Percentiles rank a stretch among this genome's conserved stretches.
Conservation (phyloP, 768 basidiomycete genomes). For the Phlegmacium glaucopus region DNA sequence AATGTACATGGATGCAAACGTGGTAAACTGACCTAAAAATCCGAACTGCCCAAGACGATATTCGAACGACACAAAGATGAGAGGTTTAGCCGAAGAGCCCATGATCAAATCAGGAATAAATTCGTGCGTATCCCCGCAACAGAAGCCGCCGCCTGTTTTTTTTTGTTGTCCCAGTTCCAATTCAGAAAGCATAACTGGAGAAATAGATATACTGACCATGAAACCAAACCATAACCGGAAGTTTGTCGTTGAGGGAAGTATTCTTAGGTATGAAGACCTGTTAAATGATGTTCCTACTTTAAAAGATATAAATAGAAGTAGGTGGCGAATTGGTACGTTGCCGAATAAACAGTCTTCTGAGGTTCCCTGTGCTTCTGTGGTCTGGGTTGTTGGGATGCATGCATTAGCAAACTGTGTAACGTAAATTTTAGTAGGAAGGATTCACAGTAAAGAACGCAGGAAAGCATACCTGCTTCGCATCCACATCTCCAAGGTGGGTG, state of each 20-base stretch:
- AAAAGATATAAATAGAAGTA: not conserved
- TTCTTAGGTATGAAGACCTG: conserved; percentile 34
- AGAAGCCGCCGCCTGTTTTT: conserved; percentile 37
- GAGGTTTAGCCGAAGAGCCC: conserved; percentile 24
- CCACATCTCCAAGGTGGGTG: conserved; percentile 31
- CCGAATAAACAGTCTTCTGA: conserved; percentile 43
- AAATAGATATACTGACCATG: conserved; percentile 27
- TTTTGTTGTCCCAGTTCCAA: not conserved
- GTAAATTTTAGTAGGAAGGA: not conserved
- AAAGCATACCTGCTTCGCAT: conserved; percentile 30
- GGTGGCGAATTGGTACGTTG: conserved; percentile 26
- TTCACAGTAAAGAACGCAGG: not conserved
- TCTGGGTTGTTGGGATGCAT: conserved; percentile 32
- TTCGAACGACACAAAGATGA: conserved; percentile 40
- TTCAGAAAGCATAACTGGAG: not conserved
- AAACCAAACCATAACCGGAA: conserved; percentile 41
- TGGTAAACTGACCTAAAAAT: conserved; percentile 28
- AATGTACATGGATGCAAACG: not conserved
- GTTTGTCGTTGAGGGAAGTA: conserved; percentile 15
- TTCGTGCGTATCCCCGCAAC: conserved; percentile 31
- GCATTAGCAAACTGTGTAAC: conserved; percentile 28
- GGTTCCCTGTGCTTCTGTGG: conserved; percentile 22
- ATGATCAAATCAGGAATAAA: conserved; percentile 30
- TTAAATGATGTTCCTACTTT: not conserved
- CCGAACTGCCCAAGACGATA: conserved; percentile 41